Evolutionary conservation across 2,329 filamentous ascomycete genomes (phyloP), one percentile per base, ranked within the genome.

Genomic region (Claviceps sp.): DNA sequence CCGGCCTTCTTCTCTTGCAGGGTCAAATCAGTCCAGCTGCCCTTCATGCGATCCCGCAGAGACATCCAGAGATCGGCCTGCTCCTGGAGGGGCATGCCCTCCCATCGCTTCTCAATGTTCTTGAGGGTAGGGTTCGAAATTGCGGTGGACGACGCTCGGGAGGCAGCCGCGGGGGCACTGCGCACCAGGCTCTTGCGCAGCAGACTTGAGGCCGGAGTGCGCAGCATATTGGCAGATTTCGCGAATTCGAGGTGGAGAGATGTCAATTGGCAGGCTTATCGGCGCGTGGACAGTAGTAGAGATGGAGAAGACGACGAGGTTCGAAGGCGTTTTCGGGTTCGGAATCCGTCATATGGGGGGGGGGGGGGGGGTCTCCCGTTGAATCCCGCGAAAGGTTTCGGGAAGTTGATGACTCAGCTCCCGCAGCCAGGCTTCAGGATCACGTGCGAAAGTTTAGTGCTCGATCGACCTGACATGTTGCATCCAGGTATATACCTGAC

Each of bases 51-150:
- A 76, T 98, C 93, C 72, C 93, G 83, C 71, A 98, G 78, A 62
- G 86, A 78, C 93, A 98, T 98, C 93, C 93, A 98, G 64, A 98
- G 78, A 69, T 98, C 93, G 61, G 93, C 93, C 82, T 98, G 93
- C 81, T 98, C 93, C 79, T 95, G 89, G 59, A 93, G 88, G 55
- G 91, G 90, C 87, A 97, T 90, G 58, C 77, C 81, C 78, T 98
- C 93, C 93, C 93, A 98, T 77, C 93, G 81, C 85, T 95, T 96
- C 84, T 98, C 93, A 67, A 98, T 97, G 75, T 95, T 89, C 72
- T 88, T 87, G 66, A 98, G 82, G 54, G 88, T 96, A 62, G 94
- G 93, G 78, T 96, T 97, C 67, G 90, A 94, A 74, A 98, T 94
- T 69, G 91, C 90, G 71, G 86, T 86, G 63, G 85, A 81, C 64